Evolutionary conservation across 768 basidiomycete species (phyloP).

Genomic region (Saitozyma podzolica): DNA sequence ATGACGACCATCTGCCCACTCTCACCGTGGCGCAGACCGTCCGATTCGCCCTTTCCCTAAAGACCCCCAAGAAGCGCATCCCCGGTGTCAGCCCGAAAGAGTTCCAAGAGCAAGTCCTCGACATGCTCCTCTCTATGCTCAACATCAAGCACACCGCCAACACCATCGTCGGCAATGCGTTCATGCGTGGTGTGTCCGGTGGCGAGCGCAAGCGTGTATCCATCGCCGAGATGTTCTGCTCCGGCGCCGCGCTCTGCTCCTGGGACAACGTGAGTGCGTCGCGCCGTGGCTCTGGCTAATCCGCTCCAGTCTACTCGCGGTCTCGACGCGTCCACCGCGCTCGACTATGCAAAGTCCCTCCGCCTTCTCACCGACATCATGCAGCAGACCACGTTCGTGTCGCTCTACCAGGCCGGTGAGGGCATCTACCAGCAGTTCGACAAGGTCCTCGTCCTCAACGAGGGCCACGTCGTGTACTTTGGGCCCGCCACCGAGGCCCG

Average conservation of each 20-base stretch:
- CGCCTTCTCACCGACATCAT: slow-evolving; percentile 73
- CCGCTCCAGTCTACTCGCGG: slow-evolving; percentile 26
- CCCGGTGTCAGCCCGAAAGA: slow-evolving; percentile 58
- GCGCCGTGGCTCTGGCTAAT: too few species aligned
- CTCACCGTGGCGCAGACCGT: slow-evolving; percentile 60
- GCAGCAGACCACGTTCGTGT: slow-evolving; percentile 64
- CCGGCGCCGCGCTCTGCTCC: slow-evolving; percentile 47
- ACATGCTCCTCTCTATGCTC: slow-evolving; percentile 57
- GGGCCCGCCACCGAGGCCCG: slow-evolving; percentile 67
- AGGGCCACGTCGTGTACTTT: slow-evolving; percentile 72
- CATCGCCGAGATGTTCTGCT: slow-evolving; percentile 55
- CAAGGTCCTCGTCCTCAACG: slow-evolving; percentile 77
- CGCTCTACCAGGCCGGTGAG: slow-evolving; percentile 82
- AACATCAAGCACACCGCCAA: slow-evolving; percentile 58
- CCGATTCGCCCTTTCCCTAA: slow-evolving; percentile 60
- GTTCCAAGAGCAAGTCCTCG: slow-evolving; percentile 55
- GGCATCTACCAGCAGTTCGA: slow-evolving; percentile 64
- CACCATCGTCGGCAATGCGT: slow-evolving; percentile 54
- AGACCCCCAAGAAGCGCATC: slow-evolving; percentile 64
- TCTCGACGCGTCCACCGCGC: slow-evolving; percentile 71
- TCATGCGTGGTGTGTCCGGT: slow-evolving; percentile 55
- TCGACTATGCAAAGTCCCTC: slow-evolving; percentile 78
- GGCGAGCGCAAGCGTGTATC: slow-evolving; percentile 58
- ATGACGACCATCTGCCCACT: slow-evolving; percentile 81
- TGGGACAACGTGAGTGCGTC: slow-evolving; percentile 55